Percentiles rank a stretch among this genome's conserved stretches.
These are phyloP conservation scores for Trifolium fragiferum DNA, from an alignment of 306 rosid species.

Conservation along the genomic window DNA sequence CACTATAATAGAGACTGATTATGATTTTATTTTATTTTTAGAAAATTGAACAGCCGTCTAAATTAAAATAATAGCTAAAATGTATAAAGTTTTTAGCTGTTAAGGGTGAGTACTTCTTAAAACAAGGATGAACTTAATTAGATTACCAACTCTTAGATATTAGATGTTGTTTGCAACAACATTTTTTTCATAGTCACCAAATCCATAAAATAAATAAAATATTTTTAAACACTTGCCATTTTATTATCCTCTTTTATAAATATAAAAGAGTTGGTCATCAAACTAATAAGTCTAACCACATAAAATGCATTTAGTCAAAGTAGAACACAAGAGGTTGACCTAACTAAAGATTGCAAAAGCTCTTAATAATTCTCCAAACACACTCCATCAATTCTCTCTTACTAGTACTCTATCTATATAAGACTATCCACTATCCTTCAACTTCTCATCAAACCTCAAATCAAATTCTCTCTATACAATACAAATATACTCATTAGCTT, in stretches of 20 bases:
- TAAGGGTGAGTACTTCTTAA: no score
- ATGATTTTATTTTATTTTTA: no score
- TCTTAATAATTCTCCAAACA: no score
- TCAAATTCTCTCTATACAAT: background rate
- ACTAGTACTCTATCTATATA: slow-evolving; percentile 30
- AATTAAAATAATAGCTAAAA: no score
- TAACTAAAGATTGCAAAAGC: no score
- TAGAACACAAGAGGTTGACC: no score
- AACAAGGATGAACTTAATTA: background rate
- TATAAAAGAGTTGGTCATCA: slow-evolving; percentile 23
- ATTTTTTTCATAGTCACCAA: background rate
- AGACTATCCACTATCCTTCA: background rate
- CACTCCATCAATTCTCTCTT: background rate
- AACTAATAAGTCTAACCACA: no score
- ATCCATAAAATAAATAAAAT: background rate
- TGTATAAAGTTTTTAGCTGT: no score
- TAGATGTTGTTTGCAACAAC: background rate
- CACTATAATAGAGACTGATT: no score
- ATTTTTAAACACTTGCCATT: background rate
- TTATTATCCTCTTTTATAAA: background rate
- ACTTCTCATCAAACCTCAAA: slow-evolving; percentile 9
- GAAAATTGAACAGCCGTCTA: no score
- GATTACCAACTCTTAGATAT: background rate
- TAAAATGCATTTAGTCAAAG: no score
- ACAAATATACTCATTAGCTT: background rate